Base-by-base conservation (phyloP, 73 alveolate species). In the Tetrahymena elliotti region DNA sequence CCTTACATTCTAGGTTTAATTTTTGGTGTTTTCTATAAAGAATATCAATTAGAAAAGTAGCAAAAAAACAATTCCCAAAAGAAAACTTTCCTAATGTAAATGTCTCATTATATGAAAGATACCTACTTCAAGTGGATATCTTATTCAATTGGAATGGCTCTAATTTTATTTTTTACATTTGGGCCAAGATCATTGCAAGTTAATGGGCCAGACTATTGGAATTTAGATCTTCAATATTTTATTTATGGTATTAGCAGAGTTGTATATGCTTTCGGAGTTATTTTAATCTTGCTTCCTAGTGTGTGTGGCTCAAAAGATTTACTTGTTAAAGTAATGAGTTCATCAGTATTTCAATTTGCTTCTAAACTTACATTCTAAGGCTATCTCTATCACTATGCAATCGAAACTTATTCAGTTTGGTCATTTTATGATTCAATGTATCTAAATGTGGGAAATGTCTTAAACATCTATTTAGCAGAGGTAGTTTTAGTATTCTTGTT, bases 1-100 rank as follows among this genome's bases (percentile, higher is more conserved):
- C 96, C 96, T 34, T 93, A 93, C 39, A 35, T 93, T 34, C 33
- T 93, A 36, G 96, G 96, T 33, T 38, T 93, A 35, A 9, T 54
- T 0, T 52, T 93, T 35, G 96, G 96, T 93, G 53, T 93, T 27
- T 34, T 53, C 6, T 93, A 93, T 53, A 93, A 93, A 93, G 96
- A 93, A 53, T 53, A n/a, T 27, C 24, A 36, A 54, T 35, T 54
- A 93, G 93, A 84, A 52, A 54, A 54, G 53, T 52, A 93, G 53
- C 20, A 93, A 20, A n/a, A 93, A 33, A 22, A 40, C 53, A 4
- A 3, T 40, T 40, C 53, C 15, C 20, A 52, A 52, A n/a, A 53
- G 31, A 35, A 13, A n/a, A 15, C 84, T n/a, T 27, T 53, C 84
- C 84, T 53, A 31, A n/a, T 27, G 33, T 15, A 53, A 27, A 53